These are phyloP conservation scores for Vitis hybrid DNA, from an alignment of 177 flowering plant genomes.

Conservation along the genomic window DNA sequence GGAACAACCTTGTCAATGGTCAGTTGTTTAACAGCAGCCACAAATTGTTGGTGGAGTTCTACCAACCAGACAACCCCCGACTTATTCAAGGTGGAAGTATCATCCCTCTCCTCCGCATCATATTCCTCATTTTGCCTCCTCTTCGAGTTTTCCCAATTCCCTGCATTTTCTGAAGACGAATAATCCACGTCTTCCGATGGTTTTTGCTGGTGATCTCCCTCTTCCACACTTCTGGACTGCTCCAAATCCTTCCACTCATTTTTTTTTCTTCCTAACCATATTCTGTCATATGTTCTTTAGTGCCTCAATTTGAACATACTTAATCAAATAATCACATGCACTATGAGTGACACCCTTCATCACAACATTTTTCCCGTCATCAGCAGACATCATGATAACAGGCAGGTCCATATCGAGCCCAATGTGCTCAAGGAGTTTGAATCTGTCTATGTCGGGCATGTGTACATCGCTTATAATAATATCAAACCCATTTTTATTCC, in stretches of 20 bases:
- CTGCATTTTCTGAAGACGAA: conserved; percentile 47
- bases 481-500: conserved; percentile 63
- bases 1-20: conserved; percentile 85
- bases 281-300: too few relatives aligned
- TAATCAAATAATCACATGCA: conserved; percentile 17
- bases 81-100: too few relatives aligned
- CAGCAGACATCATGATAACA: conserved; percentile 76
- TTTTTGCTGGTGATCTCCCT: conserved; percentile 26
- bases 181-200: conserved; percentile 30
- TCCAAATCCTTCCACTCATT: conserved; percentile 43
- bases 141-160: conserved; percentile 32
- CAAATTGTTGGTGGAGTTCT: conserved; percentile 38
- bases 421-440: conserved; percentile 76
- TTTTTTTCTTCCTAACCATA: conserved; percentile 43
- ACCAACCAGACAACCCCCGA: too few relatives aligned
- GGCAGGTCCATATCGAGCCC: conserved; percentile 83
- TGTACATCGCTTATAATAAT: conserved; percentile 88
- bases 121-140: conserved; percentile 25
- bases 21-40: conserved; percentile 69
- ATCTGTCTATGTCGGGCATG: conserved; percentile 98
- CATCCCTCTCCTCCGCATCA: too few relatives aligned
- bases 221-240: conserved; percentile 45
- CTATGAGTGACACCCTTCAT: conserved; percentile 75
- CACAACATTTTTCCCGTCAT: conserved; percentile 55
- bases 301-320: too few relatives aligned